Evolutionary conservation across 1,139 yeast species (phyloP), one percentile per base, ranked within the genome.

Genomic region (Hemisphaericaspora lyxosophila): DNA sequence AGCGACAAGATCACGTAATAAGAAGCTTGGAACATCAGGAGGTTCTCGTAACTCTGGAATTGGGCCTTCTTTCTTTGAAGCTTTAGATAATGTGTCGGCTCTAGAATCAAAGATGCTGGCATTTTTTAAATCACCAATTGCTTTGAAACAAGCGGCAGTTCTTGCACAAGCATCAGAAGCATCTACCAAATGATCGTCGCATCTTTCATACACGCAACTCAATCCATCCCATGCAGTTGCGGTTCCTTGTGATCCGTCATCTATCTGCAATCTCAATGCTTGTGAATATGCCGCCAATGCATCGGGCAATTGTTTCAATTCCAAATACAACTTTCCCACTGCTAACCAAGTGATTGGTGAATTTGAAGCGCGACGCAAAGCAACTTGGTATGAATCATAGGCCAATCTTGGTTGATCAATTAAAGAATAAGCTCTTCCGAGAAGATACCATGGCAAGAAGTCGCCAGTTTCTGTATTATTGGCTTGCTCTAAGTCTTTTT

Each of bases 141-240:
- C 59, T 43, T 66, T 64, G 51, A 68, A 77, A 47, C 80, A 75
- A 11, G 64, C 57, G 0, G 79, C 73, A 2, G 82, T 75, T 33
- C 83, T 59, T 16, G 60, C 49, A 47, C 81, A 76, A 4, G 84
- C 83, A 51, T 77, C 83, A 0, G 79, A 70, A 1, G 84, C 82
- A 53, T 79, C 85, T 48, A 64, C 62, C 19, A 73, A 61, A 50
- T 78, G 84, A 47, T 75, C 79, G 42, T 78, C 82, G 50, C 84
- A 78, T 17, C 82, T 60, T 50, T 78, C 84, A 49, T 79, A 79
- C n/a, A 79, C 83, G 54, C 82, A 76, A 35, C 77, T 67, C 31
- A 79, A 58, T 0, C 85, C 85, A 50, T 78, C 82, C 85, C 85
- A 79, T 0, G 84, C 82, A 7, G 79, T 65, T 2, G 82, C 84